phyloP scores from a whole-genome alignment of 345 rosid species.

The Rhizophora apiculata region DNA sequence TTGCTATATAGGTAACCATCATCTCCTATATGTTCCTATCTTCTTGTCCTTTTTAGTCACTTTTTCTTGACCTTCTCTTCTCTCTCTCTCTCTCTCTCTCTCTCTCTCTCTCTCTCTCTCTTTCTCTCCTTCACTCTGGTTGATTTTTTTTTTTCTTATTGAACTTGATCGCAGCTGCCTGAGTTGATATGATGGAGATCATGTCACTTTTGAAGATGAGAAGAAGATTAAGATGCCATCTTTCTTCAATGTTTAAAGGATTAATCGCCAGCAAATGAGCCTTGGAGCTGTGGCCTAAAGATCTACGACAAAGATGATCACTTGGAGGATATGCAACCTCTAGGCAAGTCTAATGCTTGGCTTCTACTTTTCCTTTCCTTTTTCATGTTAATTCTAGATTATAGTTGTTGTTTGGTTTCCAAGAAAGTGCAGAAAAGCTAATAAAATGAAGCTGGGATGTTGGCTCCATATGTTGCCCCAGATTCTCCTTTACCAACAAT shows the following conservation, averaged over 20 bases:
- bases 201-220: slow-evolving; percentile 10
- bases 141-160: too few relatives aligned
- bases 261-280: background rate
- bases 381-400: background rate
- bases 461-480: background rate
- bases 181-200: background rate
- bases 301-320: slow-evolving; percentile 2
- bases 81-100: background rate
- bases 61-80: background rate
- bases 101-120: background rate
- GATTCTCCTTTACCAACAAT: background rate
- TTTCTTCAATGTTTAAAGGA: background rate
- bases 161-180: background rate
- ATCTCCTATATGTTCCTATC: slow-evolving; percentile 4
- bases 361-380: slow-evolving; percentile 15
- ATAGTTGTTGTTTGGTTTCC: slow-evolving; percentile 31
- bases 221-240: slow-evolving; percentile 9
- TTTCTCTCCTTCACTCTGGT: too few relatives aligned
- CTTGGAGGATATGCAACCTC: slow-evolving; percentile 31
- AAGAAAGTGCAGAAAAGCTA: slow-evolving; percentile 28
- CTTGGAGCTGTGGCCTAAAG: slow-evolving; percentile 23
- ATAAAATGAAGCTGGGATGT: slow-evolving; percentile 12
- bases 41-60: background rate
- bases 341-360: slow-evolving; percentile 76
- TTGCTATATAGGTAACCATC: slow-evolving; percentile 7